These are phyloP conservation scores for Cystobasidium ongulense DNA, from an alignment of 768 basidiomycete genomes.

Conservation along the genomic window DNA sequence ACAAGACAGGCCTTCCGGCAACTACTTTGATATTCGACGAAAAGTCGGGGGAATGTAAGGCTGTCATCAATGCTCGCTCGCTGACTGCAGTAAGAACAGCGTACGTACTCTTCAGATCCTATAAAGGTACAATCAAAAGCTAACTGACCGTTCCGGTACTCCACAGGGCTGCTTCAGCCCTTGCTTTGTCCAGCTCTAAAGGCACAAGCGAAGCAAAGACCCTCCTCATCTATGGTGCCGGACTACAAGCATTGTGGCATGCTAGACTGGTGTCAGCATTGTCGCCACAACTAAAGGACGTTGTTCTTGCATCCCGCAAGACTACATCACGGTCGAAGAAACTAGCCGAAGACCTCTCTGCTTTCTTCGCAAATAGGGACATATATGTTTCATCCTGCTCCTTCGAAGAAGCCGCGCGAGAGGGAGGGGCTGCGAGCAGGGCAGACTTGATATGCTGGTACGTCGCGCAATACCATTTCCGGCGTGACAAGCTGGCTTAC, in stretches of 20 bases:
- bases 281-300: background rate
- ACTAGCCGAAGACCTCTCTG: background rate
- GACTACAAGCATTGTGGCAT: slow-evolving; percentile 37
- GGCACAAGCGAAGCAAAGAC: background rate
- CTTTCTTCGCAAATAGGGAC: slow-evolving; percentile 5
- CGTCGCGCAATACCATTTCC: background rate
- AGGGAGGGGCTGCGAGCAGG: background rate
- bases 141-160: background rate
- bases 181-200: slow-evolving; percentile 16
- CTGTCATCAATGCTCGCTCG: slow-evolving; percentile 35
- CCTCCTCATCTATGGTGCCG: slow-evolving; percentile 36
- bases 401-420: background rate
- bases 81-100: slow-evolving; percentile 42
- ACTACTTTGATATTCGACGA: slow-evolving; percentile 38
- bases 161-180: slow-evolving; percentile 35
- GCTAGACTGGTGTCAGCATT: slow-evolving; percentile 1
- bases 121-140: background rate
- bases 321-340: slow-evolving; percentile 6
- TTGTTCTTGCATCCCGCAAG: background rate
- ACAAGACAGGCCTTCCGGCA: slow-evolving; percentile 33
- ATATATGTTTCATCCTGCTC: slow-evolving; percentile 5
- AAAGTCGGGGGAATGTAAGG: slow-evolving; percentile 24
- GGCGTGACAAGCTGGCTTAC: background rate
- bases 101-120: background rate
- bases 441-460: slow-evolving; percentile 43